phyloP scores from a whole-genome alignment of 805 yeast genomes.

The Saccharomycopsis sp. region DNA sequence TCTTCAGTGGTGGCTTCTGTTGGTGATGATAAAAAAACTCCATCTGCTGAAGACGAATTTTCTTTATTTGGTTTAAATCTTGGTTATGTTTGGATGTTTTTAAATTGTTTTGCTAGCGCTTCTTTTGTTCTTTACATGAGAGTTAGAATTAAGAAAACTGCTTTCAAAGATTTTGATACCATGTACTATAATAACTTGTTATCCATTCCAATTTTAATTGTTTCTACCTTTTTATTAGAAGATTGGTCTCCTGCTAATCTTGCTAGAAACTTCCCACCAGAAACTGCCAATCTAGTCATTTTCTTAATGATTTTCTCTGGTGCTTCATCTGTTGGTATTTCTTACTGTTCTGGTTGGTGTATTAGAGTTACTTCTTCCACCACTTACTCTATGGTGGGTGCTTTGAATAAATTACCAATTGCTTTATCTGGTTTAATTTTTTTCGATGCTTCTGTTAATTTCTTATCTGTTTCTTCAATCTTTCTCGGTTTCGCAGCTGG shows the following conservation, averaged over 20 bases:
- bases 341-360: conserved; percentile 99
- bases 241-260: conserved; percentile 88
- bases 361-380: conserved; percentile 98
- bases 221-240: conserved; percentile 70
- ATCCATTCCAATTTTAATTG: conserved; percentile 79
- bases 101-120: conserved; percentile 91
- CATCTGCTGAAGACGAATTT: conserved; percentile 21
- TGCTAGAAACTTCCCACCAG: conserved; percentile 67
- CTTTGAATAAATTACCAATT: conserved; percentile 94
- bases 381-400: conserved; percentile 99
- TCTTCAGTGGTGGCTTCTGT: conserved; percentile 94
- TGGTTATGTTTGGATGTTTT: conserved; percentile 96
- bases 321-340: conserved; percentile 89
- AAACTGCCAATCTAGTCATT: conserved; percentile 54
- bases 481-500: conserved; percentile 93
- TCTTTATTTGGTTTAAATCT: conserved; percentile 34
- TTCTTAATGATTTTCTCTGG: conserved; percentile 88
- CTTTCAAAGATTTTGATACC: conserved; percentile 94
- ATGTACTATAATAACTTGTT: conserved; percentile 96
- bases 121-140: conserved; percentile 90
- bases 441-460: conserved; percentile 92
- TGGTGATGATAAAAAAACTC: conserved; percentile 47
- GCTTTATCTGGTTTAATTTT: conserved; percentile 91
- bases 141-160: conserved; percentile 94
- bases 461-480: conserved; percentile 84